A percentile compares a stretch with the other conserved stretches of the same genome.
Conservation (phyloP, 495 filamentous ascomycete genomes). For the Cenococcum geophilum region DNA sequence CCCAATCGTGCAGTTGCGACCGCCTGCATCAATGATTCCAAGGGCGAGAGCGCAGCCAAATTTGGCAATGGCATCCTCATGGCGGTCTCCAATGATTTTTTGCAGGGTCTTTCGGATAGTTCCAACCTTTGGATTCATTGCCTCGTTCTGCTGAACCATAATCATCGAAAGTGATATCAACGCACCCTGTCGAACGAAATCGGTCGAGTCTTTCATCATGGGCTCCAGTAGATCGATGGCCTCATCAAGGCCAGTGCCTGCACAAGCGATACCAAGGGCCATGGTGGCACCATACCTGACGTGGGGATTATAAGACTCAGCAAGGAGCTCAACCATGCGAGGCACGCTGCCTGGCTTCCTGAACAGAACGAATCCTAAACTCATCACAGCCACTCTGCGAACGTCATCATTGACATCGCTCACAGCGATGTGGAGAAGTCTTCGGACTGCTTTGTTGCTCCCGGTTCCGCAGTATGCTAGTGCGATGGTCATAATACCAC, state of each 20-base stretch:
- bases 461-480: conserved; percentile 95
- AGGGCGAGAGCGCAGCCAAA: conserved; percentile 91
- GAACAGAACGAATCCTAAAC: conserved; percentile 97
- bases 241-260: conserved; percentile 92
- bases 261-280: conserved; percentile 96
- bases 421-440: conserved; percentile 93
- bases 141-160: conserved; percentile 86
- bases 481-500: conserved; percentile 98
- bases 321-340: conserved; percentile 97
- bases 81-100: conserved; percentile 83
- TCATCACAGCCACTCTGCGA: conserved; percentile 93
- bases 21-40: conserved; percentile 97
- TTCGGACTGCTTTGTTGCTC: conserved; percentile 97
- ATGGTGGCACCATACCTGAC: conserved; percentile 97
- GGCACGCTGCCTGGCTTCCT: conserved; percentile 94
- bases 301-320: conserved; percentile 98
- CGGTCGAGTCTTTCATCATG: conserved; percentile 98
- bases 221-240: conserved; percentile 95
- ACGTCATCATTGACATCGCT: conserved; percentile 99
- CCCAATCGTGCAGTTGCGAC: conserved; percentile 96
- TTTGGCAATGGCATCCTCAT: conserved; percentile 99
- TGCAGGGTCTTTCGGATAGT: conserved; percentile 57
- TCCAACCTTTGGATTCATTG: conserved; percentile 63
- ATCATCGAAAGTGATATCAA: conserved; percentile 95
- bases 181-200: conserved; percentile 98